Evolutionary conservation across 345 rosid genomes (phyloP).

Genomic region (Psidium friedrichsthalianum): DNA sequence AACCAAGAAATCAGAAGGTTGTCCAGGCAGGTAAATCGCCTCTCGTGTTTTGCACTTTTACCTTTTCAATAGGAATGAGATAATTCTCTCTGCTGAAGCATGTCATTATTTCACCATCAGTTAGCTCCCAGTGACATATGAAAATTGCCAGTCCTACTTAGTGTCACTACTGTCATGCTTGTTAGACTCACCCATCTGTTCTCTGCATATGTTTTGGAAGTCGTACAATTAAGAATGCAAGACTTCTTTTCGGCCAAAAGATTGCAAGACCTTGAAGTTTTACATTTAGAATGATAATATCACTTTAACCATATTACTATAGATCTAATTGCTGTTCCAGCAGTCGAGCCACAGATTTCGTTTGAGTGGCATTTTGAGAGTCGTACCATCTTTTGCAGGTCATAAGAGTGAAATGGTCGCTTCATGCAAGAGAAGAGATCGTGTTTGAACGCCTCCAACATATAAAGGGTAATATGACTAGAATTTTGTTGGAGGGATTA

Average conservation of each 20-base stretch:
- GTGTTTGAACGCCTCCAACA: conserved; percentile 88
- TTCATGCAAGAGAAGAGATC: conserved; percentile 97
- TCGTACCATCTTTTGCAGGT: conserved; percentile 30
- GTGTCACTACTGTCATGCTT: background rate
- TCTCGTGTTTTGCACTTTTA: background rate
- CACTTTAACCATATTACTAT: background rate
- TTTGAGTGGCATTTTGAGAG: background rate
- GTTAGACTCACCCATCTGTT: background rate
- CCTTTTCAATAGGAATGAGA: background rate
- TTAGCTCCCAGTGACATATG: background rate
- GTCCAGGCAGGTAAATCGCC: conserved; percentile 61
- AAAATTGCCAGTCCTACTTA: background rate
- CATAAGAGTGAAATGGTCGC: conserved; percentile 97
- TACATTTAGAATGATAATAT: background rate
- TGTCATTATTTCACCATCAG: background rate
- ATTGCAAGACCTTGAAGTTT: background rate
- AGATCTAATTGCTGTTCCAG: background rate
- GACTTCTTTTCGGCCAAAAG: background rate
- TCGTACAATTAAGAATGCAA: background rate
- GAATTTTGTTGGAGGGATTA: conserved; percentile 45
- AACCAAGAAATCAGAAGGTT: conserved; percentile 88
- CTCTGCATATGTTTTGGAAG: background rate
- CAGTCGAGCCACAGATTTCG: background rate
- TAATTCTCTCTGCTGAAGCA: background rate
- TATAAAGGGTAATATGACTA: conserved; percentile 49